Percentiles rank a stretch among this genome's conserved stretches.
phyloP scores from a whole-genome alignment of 805 yeast genomes.

The Ogataea henricii region DNA sequence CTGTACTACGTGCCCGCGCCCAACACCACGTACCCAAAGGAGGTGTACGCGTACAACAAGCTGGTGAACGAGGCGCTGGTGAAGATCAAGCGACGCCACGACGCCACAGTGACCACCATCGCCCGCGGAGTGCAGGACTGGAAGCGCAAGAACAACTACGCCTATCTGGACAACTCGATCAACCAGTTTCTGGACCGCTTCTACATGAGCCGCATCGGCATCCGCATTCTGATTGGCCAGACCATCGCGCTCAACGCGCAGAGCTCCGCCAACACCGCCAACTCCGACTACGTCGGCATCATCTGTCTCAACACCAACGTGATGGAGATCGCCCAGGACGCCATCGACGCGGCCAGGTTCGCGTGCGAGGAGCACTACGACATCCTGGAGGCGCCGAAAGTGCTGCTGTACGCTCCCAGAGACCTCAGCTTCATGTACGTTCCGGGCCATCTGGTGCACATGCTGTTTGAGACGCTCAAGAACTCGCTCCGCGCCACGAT shows the following conservation, averaged over 20 bases:
- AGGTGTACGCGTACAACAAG: conserved; percentile 70
- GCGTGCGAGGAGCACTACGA: conserved; percentile 93
- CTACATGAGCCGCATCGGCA: conserved; percentile 89
- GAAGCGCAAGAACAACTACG: conserved; percentile 55
- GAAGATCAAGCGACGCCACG: conserved; percentile 80
- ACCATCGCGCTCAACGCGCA: conserved; percentile 67
- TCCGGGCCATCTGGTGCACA: conserved; percentile 89
- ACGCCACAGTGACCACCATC: conserved; percentile 89
- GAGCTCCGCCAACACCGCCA: conserved; percentile 41
- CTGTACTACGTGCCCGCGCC: conserved; percentile 57
- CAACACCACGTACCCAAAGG: conserved; percentile 67
- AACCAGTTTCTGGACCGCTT: conserved; percentile 84
- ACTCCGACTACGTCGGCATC: conserved; percentile 79
- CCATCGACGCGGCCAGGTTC: conserved; percentile 86
- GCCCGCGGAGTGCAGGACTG: conserved; percentile 93
- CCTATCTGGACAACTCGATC: conserved; percentile 65
- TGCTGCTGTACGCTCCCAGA: conserved; percentile 72
- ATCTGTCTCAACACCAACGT: conserved; percentile 85
- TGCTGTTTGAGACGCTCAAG: conserved; percentile 85
- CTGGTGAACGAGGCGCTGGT: conserved; percentile 64
- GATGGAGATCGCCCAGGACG: conserved; percentile 80
- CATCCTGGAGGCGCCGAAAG: conserved; percentile 81
- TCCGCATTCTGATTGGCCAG: conserved; percentile 93
- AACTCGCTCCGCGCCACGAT: conserved; percentile 88
- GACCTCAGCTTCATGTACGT: conserved; percentile 86